A percentile compares a stretch with the other conserved stretches of the same genome.
These are phyloP conservation scores for Aegilops longissima DNA, from an alignment of 176 grass and related monocot genomes.

Conservation along the genomic window DNA sequence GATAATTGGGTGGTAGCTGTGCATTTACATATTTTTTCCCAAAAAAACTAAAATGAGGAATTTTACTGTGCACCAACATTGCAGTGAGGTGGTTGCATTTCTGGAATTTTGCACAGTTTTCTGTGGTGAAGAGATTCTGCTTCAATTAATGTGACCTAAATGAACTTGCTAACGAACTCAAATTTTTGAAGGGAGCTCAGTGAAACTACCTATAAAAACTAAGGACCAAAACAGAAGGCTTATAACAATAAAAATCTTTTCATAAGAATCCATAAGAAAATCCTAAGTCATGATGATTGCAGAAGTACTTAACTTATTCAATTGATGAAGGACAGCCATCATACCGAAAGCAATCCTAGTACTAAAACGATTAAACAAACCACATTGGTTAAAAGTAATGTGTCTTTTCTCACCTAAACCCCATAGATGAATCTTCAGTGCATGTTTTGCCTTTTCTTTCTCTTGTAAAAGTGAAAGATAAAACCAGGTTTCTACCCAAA, in stretches of 20 bases:
- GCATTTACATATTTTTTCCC: constrained; percentile 6
- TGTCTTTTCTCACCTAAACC: constrained; percentile 38
- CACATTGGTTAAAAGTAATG: constrained; percentile 25
- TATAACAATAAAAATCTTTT: background rate
- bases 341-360: constrained; percentile 8
- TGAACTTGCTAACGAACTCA: background rate
- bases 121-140: background rate
- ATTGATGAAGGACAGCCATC: constrained; percentile 1
- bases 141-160: background rate
- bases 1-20: constrained; percentile 13
- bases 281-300: background rate
- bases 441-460: constrained; percentile 31
- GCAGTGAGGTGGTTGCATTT: background rate
- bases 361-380: constrained; percentile 1
- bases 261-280: background rate
- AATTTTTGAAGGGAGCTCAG: background rate
- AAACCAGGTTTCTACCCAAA: background rate
- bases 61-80: background rate
- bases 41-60: background rate
- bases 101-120: background rate
- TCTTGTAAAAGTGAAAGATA: constrained; percentile 30
- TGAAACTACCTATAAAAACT: background rate
- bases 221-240: background rate
- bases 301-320: background rate
- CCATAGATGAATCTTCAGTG: constrained; percentile 28